phyloP scores from a whole-genome alignment of 495 filamentous ascomycete species.

The Alectoria sarmentosa region DNA sequence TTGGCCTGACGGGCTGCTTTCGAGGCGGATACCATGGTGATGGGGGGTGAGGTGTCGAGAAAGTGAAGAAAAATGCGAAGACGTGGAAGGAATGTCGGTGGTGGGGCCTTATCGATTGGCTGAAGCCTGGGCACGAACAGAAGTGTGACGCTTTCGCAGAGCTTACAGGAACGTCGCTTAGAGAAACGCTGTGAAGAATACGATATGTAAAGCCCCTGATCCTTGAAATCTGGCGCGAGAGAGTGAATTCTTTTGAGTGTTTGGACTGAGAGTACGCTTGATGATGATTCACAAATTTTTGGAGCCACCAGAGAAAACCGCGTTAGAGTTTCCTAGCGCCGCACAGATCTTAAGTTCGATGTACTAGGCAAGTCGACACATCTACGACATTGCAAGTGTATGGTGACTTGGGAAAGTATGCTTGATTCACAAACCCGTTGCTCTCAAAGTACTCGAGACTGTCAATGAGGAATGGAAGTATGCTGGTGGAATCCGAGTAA shows the following conservation, averaged over 20 bases:
- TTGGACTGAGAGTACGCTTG: background rate
- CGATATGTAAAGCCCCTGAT: background rate
- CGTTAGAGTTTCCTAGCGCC: background rate
- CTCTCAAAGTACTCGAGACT: too few species aligned
- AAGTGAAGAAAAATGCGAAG: constrained; percentile 6
- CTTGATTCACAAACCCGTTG: background rate
- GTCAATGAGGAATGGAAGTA: background rate
- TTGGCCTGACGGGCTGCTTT: constrained; percentile 97
- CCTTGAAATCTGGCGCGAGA: background rate
- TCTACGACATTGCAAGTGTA: background rate
- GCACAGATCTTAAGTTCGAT: background rate
- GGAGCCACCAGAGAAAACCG: background rate
- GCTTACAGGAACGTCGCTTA: background rate
- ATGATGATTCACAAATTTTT: background rate
- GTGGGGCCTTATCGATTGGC: constrained; percentile 28
- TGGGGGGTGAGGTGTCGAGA: background rate
- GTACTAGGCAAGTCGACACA: background rate
- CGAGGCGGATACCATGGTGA: constrained; percentile 81
- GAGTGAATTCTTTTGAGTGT: background rate
- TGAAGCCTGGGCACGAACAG: constrained; percentile 3
- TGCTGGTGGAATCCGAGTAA: background rate
- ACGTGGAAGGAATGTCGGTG: constrained; percentile 21
- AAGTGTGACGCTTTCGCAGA: background rate
- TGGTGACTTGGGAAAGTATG: background rate
- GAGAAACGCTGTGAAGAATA: background rate